Conservation (phyloP, 1,139 yeast genomes). For the Debaryomyces coudertii region DNA sequence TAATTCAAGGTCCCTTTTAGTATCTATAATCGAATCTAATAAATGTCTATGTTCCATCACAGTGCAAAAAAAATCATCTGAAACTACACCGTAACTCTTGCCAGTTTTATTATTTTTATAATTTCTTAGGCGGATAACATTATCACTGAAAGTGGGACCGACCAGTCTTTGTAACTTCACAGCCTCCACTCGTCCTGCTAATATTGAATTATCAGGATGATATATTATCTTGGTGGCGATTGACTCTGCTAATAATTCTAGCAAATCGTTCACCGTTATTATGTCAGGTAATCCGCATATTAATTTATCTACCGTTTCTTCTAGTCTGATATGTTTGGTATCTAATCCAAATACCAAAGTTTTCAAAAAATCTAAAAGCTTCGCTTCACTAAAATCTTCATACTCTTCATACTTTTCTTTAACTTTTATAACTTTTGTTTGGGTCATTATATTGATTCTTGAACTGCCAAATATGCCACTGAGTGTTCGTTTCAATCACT, state of each 20-base stretch:
- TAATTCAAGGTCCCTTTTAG: constrained; percentile 42
- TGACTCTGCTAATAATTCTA: constrained; percentile 45
- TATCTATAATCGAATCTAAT: constrained; percentile 40
- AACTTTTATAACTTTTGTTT: constrained; percentile 12
- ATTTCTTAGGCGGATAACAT: constrained; percentile 26
- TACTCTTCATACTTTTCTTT: constrained; percentile 12
- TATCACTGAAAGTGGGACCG: constrained; percentile 36
- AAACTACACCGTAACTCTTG: constrained; percentile 22
- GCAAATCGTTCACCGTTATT: constrained; percentile 35
- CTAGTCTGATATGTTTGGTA: constrained; percentile 22
- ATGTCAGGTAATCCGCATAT: constrained; percentile 36
- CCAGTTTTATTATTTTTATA: constrained; percentile 21
- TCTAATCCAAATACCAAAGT: constrained; percentile 25
- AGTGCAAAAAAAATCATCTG: constrained; percentile 31
- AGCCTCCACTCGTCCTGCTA: constrained; percentile 53
- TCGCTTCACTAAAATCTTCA: constrained; percentile 18
- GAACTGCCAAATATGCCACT: not conserved
- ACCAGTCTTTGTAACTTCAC: constrained; percentile 33
- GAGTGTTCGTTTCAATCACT: not conserved
- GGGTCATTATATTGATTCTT: constrained; percentile 13
- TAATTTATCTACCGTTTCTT: constrained; percentile 26
- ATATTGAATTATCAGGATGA: constrained; percentile 50
- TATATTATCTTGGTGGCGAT: constrained; percentile 47
- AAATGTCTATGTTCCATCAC: constrained; percentile 35
- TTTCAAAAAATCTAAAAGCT: constrained; percentile 20